phyloP scores from a whole-genome alignment of 2,329 filamentous ascomycete species.

The Colletotrichum tabaci region DNA sequence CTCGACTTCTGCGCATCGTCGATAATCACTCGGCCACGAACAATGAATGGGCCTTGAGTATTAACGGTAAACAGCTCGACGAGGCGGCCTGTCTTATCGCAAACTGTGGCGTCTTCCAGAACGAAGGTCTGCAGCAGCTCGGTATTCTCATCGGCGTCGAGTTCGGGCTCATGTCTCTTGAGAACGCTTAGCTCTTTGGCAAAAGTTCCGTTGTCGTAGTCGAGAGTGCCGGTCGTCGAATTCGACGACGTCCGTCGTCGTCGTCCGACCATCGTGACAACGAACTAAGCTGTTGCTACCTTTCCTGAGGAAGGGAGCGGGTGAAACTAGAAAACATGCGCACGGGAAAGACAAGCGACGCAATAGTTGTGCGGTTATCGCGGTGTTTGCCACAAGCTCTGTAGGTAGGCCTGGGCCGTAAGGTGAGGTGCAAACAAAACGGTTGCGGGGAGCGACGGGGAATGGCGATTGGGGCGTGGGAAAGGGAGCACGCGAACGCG shows the following conservation, averaged over 20 bases:
- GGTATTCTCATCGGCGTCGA: constrained; percentile 8
- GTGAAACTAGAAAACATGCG: not conserved
- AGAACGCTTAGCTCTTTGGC: constrained; percentile 54
- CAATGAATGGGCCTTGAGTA: constrained; percentile 71
- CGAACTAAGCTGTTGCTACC: not conserved
- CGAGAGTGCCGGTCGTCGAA: constrained; percentile 61
- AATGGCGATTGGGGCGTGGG: constrained; percentile 15
- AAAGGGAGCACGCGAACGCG: constrained; percentile 27
- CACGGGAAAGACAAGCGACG: too few relatives aligned
- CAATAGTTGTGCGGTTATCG: not conserved
- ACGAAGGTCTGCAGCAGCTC: constrained; percentile 38
- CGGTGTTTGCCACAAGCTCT: not conserved
- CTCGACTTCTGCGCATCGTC: constrained; percentile 60
- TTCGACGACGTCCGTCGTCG: constrained; percentile 58
- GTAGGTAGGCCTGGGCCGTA: not conserved
- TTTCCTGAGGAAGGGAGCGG: not conserved
- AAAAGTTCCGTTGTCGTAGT: constrained; percentile 52
- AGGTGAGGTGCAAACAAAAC: not conserved
- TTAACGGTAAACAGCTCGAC: constrained; percentile 75
- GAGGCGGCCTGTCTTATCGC: constrained; percentile 65
- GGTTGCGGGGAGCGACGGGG: constrained; percentile 23
- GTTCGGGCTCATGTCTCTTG: constrained; percentile 44
- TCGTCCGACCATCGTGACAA: constrained; percentile 54
- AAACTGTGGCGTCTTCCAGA: constrained; percentile 68
- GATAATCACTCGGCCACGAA: constrained; percentile 69